Conservation (phyloP, 768 basidiomycete genomes). For the Gautieria morchelliformis region DNA sequence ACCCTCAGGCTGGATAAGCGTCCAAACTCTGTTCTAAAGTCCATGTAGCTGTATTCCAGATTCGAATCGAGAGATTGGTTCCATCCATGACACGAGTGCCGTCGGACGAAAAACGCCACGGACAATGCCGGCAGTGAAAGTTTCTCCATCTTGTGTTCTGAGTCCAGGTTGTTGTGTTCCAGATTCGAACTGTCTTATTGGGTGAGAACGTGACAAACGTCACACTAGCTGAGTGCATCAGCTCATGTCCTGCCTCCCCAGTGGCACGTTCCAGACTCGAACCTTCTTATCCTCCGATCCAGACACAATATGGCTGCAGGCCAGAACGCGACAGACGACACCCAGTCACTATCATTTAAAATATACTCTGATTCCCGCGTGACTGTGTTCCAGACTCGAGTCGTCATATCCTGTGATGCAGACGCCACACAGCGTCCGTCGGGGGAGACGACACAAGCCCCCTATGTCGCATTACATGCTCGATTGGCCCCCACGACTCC, state of each 20-base stretch:
- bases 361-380: constrained; percentile 18
- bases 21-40: constrained; percentile 11
- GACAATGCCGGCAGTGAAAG: not conserved
- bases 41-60: no score
- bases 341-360: constrained; percentile 1
- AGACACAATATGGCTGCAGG: not conserved
- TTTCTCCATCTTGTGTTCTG: not conserved
- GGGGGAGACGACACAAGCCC: not conserved
- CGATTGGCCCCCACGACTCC: no score
- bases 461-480: no score
- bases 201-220: not conserved
- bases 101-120: not conserved
- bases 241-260: not conserved
- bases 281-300: not conserved
- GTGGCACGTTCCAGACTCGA: not conserved
- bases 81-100: not conserved
- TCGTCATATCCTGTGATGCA: not conserved
- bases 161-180: not conserved
- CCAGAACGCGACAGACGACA: not conserved
- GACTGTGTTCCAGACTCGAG: constrained; percentile 11
- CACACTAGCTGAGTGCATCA: not conserved
- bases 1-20: not conserved
- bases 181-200: constrained; percentile 3
- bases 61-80: no score
- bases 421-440: not conserved